A percentile compares a stretch with the other conserved stretches of the same genome.
phyloP scores from a whole-genome alignment of 176 grass and related monocot species.

The Zea mays region DNA sequence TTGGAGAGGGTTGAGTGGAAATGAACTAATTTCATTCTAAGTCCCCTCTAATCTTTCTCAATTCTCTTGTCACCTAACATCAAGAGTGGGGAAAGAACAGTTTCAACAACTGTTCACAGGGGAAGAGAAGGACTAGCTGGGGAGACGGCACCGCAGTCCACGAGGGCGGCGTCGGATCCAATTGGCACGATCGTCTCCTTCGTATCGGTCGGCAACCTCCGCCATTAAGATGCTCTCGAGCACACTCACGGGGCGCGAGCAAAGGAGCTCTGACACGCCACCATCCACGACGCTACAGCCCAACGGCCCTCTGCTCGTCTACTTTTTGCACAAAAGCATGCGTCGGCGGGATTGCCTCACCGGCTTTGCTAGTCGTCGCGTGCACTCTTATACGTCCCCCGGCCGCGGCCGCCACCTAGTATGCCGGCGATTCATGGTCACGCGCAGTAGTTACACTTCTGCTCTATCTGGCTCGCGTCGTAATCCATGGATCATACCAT shows the following conservation, averaged over 20 bases:
- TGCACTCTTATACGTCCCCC: constrained; percentile 42
- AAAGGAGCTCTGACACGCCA: constrained; percentile 24
- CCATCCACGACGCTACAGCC: constrained; percentile 45
- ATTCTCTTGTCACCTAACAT: too few relatives aligned
- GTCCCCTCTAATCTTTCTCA: too few relatives aligned
- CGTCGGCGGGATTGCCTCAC: constrained; percentile 18
- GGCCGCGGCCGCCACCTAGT: not conserved
- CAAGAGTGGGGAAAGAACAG: not conserved
- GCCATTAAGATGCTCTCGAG: constrained; percentile 51
- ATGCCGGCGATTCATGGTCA: constrained; percentile 11
- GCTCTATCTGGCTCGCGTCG: not conserved
- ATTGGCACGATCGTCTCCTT: not conserved
- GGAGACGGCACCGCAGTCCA: not conserved
- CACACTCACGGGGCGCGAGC: constrained; percentile 50
- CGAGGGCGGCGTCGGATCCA: not conserved
- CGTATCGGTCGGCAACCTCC: constrained; percentile 53
- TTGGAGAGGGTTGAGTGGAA: too few relatives aligned
- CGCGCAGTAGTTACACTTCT: constrained; percentile 16
- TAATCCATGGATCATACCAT: constrained; percentile 42
- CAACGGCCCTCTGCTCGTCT: constrained; percentile 20
- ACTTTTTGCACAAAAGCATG: constrained; percentile 35
- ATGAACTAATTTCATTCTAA: too few relatives aligned
- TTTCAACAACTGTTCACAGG: not conserved
- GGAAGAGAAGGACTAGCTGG: not conserved
- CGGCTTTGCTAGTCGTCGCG: constrained; percentile 39